These are phyloP conservation scores for Neurospora sublineolata DNA, from an alignment of 495 filamentous ascomycete genomes.

Conservation along the genomic window DNA sequence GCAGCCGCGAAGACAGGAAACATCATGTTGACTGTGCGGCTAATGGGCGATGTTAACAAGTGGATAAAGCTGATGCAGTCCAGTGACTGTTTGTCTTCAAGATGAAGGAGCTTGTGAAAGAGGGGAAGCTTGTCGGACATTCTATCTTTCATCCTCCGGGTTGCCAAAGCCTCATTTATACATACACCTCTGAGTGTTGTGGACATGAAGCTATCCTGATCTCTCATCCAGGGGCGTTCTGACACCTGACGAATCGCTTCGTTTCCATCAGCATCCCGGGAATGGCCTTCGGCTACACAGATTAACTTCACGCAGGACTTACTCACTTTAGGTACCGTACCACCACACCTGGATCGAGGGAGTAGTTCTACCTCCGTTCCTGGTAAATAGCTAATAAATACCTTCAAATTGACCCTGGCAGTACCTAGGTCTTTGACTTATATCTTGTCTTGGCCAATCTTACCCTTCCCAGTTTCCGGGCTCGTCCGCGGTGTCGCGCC, in stretches of 20 bases:
- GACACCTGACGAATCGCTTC: neutral
- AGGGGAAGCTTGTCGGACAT: neutral
- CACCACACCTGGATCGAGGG: neutral
- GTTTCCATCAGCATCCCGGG: neutral
- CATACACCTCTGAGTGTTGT: neutral
- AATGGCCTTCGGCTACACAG: neutral
- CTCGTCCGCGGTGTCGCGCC: neutral
- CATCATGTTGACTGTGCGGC: neutral
- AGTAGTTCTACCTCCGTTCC: neutral
- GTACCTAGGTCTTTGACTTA: neutral
- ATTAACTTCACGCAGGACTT: neutral
- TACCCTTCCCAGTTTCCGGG: neutral
- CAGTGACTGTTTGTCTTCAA: neutral
- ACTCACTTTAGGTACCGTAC: neutral
- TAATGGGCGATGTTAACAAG: neutral
- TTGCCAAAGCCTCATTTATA: neutral
- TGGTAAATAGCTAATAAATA: neutral
- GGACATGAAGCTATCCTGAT: neutral
- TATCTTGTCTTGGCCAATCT: neutral
- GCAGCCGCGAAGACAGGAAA: neutral
- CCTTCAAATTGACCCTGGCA: no score
- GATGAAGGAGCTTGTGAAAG: neutral
- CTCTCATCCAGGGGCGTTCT: neutral
- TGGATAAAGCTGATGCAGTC: neutral
- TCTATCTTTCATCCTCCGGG: neutral